Evolutionary conservation across 2,329 filamentous ascomycete species (phyloP).

Genomic region (Lojkania enalia): DNA sequence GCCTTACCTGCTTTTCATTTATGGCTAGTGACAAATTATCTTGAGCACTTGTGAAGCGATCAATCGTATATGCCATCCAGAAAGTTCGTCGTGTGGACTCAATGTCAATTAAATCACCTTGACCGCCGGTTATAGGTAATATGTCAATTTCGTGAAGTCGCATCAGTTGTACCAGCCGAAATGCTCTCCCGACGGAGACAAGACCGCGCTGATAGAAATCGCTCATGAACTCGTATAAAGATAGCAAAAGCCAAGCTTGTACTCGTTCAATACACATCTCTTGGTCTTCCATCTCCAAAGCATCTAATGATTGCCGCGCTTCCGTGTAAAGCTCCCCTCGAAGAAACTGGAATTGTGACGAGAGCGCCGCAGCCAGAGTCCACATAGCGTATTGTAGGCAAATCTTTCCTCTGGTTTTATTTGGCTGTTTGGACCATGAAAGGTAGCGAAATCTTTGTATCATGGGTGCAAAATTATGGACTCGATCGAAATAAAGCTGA

Average conservation of each 20-base stretch:
- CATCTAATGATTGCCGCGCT: conserved; percentile 22
- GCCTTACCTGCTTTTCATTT: conserved; percentile 30
- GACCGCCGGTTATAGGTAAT: too few species aligned
- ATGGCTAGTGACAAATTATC: conserved; percentile 37
- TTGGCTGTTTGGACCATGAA: conserved; percentile 5
- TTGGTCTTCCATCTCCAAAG: conserved; percentile 11
- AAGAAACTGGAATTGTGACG: conserved; percentile 36
- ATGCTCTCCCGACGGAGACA: conserved; percentile 44
- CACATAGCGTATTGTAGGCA: conserved; percentile 44
- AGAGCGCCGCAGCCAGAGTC: conserved; percentile 40
- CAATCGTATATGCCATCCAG: conserved; percentile 47
- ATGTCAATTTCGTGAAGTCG: conserved; percentile 44
- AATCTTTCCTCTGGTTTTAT: neutral
- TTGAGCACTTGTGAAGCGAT: conserved; percentile 42
- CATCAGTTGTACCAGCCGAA: conserved; percentile 45
- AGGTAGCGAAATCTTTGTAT: conserved; percentile 8
- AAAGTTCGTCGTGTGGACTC: conserved; percentile 46
- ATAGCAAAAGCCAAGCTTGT: conserved; percentile 45
- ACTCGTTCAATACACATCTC: conserved; percentile 32
- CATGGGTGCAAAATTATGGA: conserved; percentile 6
- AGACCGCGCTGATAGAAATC: conserved; percentile 39
- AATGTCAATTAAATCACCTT: conserved; percentile 17
- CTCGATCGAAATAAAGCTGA: conserved; percentile 11
- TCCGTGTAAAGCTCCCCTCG: conserved; percentile 30
- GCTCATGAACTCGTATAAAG: conserved; percentile 44